Conservation (phyloP, 2,329 filamentous ascomycete species). For the Cadophora sp. region DNA sequence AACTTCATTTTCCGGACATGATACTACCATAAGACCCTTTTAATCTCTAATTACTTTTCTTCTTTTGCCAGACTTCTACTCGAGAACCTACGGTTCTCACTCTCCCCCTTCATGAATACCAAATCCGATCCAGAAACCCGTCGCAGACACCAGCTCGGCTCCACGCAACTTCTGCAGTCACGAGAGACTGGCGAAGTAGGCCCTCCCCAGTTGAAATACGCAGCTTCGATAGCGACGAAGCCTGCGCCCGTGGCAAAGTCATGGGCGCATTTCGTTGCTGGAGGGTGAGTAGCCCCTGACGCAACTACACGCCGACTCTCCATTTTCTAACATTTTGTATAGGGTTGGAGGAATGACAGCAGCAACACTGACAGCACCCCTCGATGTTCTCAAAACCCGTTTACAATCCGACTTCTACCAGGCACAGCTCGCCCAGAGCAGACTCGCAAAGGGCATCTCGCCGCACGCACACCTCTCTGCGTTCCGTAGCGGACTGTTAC, state of each 20-base stretch:
- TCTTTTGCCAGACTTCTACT: not conserved
- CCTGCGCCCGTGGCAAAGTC: slow-evolving; percentile 69
- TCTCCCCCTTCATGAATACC: slow-evolving; percentile 42
- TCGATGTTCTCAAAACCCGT: slow-evolving; percentile 92
- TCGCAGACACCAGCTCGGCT: slow-evolving; percentile 27
- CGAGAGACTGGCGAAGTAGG: slow-evolving; percentile 65
- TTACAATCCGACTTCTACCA: slow-evolving; percentile 96
- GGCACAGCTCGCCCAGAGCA: slow-evolving; percentile 73
- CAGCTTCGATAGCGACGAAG: slow-evolving; percentile 46
- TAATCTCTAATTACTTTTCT: slow-evolving; percentile 13
- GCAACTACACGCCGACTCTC: not conserved
- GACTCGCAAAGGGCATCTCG: slow-evolving; percentile 59
- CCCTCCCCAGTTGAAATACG: slow-evolving; percentile 52
- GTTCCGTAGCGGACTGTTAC: slow-evolving; percentile 69
- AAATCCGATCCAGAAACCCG: slow-evolving; percentile 30
- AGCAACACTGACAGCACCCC: slow-evolving; percentile 88
- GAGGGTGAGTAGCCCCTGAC: slow-evolving; percentile 69
- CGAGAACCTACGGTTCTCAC: slow-evolving; percentile 32
- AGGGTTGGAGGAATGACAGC: slow-evolving; percentile 91
- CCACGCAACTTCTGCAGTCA: slow-evolving; percentile 58
- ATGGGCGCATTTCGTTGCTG: slow-evolving; percentile 91
- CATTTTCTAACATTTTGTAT: slow-evolving; percentile 29
- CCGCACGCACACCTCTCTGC: slow-evolving; percentile 66
- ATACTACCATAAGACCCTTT: slow-evolving; percentile 17
- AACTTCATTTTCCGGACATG: slow-evolving; percentile 17